A percentile compares a stretch with the other conserved stretches of the same genome.
These are phyloP conservation scores for Dactylonectria estremocensis DNA, from an alignment of 2,329 filamentous ascomycete species.

Conservation along the genomic window DNA sequence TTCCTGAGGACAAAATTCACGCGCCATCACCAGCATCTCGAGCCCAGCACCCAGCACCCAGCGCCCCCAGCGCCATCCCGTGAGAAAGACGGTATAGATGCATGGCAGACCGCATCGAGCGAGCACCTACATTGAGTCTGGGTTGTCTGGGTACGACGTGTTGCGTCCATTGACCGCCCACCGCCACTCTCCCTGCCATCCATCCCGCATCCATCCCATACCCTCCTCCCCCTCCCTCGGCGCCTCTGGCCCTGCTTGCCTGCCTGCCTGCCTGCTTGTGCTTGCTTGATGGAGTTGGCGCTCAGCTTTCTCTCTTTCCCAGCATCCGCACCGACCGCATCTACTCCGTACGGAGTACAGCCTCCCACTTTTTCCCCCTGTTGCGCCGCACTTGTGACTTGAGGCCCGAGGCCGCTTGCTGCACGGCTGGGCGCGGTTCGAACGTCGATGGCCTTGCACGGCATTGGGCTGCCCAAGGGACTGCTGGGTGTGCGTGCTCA, in stretches of 20 bases:
- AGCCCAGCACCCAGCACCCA: neutral
- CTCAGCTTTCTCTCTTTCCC: conserved; percentile 17
- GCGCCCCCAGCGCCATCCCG: conserved; percentile 12
- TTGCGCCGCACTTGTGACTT: conserved; percentile 18
- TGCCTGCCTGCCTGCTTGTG: neutral
- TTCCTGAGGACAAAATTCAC: conserved; percentile 21
- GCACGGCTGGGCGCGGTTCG: conserved; percentile 4
- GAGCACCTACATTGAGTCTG: conserved; percentile 16
- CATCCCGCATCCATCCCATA: conserved; percentile 3
- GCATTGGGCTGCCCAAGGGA: conserved; percentile 24
- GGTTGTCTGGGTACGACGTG: conserved; percentile 4
- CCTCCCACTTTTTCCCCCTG: neutral
- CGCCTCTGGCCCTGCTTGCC: conserved; percentile 12
- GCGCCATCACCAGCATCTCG: conserved; percentile 10
- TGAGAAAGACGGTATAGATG: conserved; percentile 30
- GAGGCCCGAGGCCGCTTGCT: neutral
- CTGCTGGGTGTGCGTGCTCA: conserved; percentile 36
- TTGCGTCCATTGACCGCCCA: conserved; percentile 10
- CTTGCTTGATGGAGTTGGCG: conserved; percentile 4
- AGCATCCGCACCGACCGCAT: conserved; percentile 19
- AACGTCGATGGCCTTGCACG: neutral
- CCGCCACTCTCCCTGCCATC: conserved; percentile 25
- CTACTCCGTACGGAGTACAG: no score
- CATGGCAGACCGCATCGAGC: conserved; percentile 22
- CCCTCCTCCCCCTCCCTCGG: conserved; percentile 8